Evolutionary conservation across 352 stramenopile species (phyloP).

Genomic region (Albugo laibachii): DNA sequence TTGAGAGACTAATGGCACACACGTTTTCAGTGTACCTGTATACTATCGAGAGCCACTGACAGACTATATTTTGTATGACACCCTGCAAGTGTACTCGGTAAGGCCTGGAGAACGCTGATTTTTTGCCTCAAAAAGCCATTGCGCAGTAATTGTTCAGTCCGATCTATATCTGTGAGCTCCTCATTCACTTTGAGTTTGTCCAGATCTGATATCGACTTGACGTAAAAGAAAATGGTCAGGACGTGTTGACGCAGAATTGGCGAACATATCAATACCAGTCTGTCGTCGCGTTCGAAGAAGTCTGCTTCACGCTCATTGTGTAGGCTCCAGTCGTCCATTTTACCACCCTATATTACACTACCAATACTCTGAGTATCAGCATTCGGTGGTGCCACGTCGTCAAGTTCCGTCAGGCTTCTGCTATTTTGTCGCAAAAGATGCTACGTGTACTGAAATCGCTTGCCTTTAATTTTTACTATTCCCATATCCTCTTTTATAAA

Average conservation of each 20-base stretch:
- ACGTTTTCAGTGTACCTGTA: constrained; percentile 22
- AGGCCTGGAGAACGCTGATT: constrained; percentile 42
- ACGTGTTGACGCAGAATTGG: background rate
- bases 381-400: too few species aligned
- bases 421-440: too few species aligned
- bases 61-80: constrained; percentile 60
- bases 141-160: constrained; percentile 51
- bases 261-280: constrained; percentile 17
- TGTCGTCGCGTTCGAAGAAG: constrained; percentile 68
- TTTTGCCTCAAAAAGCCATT: constrained; percentile 64
- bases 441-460: too few species aligned
- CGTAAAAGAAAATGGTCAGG: background rate
- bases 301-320: constrained; percentile 71
- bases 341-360: background rate
- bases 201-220: constrained; percentile 53
- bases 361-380: too few species aligned
- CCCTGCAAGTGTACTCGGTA: constrained; percentile 47
- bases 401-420: too few species aligned
- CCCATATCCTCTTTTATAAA: too few species aligned
- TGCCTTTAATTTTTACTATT: too few species aligned
- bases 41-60: constrained; percentile 35
- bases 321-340: constrained; percentile 63
- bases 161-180: constrained; percentile 65
- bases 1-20: background rate
- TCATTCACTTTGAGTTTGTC: constrained; percentile 75